These are phyloP conservation scores for Plasmodium sp. DNA, from an alignment of 169 alveolate genomes.

Conservation along the genomic window DNA sequence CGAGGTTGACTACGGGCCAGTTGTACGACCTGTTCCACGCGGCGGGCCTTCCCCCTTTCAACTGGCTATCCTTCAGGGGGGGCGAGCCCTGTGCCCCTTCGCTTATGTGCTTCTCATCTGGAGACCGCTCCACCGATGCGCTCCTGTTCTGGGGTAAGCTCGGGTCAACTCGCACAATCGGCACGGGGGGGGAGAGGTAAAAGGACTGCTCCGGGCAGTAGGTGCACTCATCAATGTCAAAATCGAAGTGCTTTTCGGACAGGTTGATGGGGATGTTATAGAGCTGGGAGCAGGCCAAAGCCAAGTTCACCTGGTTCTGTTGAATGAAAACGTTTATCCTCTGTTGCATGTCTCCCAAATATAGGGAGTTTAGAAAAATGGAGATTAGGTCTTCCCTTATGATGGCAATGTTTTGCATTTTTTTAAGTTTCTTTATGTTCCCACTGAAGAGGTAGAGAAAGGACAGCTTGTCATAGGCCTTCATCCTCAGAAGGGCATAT, in stretches of 20 bases:
- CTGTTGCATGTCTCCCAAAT: conserved; percentile 85
- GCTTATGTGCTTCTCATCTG: background rate
- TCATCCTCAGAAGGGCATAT: conserved; percentile 88
- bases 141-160: background rate
- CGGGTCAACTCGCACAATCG: conserved; percentile 39
- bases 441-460: conserved; percentile 91
- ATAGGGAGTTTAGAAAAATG: conserved; percentile 83
- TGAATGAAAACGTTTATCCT: conserved; percentile 87
- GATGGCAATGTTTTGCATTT: conserved; percentile 77
- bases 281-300: conserved; percentile 79
- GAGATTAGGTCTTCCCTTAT: conserved; percentile 84
- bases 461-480: conserved; percentile 90
- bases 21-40: conserved; percentile 59
- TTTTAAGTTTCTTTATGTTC: conserved; percentile 80
- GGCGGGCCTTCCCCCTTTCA: background rate
- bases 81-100: background rate
- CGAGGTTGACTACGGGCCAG: conserved; percentile 54
- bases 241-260: conserved; percentile 64
- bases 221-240: conserved; percentile 52
- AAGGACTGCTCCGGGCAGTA: conserved; percentile 29
- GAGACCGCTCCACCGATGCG: background rate
- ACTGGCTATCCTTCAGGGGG: background rate
- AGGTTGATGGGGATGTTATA: conserved; percentile 78
- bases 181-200: conserved; percentile 66
- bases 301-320: conserved; percentile 86